Evolutionary conservation across 1,139 yeast species (phyloP).

Genomic region (Wickerhamomyces sp.): DNA sequence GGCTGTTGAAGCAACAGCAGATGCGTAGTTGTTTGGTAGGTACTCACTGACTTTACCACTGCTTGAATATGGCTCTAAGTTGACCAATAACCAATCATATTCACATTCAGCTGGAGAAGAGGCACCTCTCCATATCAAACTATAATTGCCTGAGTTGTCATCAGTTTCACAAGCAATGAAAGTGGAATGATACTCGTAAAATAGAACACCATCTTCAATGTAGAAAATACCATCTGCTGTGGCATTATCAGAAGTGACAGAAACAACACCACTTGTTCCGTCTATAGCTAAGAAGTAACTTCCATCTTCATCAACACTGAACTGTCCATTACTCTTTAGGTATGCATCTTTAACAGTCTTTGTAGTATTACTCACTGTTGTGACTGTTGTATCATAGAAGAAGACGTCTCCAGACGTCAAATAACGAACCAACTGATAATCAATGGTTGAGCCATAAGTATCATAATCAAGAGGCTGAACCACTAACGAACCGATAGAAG

Average conservation of each 20-base stretch:
- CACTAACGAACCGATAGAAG: conserved; percentile 12
- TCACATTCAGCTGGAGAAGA: conserved; percentile 16
- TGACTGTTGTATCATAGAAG: conserved; percentile 9
- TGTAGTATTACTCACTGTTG: conserved; percentile 4
- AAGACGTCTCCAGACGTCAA: conserved; percentile 9
- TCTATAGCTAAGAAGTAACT: conserved; percentile 9
- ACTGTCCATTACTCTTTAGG: conserved; percentile 10
- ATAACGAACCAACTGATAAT: conserved; percentile 12
- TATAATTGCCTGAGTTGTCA: conserved; percentile 6
- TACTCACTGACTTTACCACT: conserved; percentile 9
- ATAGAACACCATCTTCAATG: conserved; percentile 6
- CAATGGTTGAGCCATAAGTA: conserved; percentile 14
- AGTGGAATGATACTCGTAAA: conserved; percentile 14
- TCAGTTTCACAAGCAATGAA: conserved; percentile 17
- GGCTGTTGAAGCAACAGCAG: conserved; percentile 18
- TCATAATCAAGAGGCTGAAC: conserved; percentile 18
- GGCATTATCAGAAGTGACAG: conserved; percentile 5
- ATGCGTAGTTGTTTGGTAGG: conserved; percentile 12
- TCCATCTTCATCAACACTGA: conserved; percentile 3
- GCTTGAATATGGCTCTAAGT: conserved; percentile 9
- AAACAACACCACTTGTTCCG: conserved; percentile 10
- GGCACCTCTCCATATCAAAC: conserved; percentile 21
- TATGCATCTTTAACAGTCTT: conserved; percentile 8
- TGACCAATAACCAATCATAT: conserved; percentile 14
- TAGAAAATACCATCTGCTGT: conserved; percentile 13